phyloP scores from a whole-genome alignment of 768 basidiomycete genomes.

The Lactarius psammicola region DNA sequence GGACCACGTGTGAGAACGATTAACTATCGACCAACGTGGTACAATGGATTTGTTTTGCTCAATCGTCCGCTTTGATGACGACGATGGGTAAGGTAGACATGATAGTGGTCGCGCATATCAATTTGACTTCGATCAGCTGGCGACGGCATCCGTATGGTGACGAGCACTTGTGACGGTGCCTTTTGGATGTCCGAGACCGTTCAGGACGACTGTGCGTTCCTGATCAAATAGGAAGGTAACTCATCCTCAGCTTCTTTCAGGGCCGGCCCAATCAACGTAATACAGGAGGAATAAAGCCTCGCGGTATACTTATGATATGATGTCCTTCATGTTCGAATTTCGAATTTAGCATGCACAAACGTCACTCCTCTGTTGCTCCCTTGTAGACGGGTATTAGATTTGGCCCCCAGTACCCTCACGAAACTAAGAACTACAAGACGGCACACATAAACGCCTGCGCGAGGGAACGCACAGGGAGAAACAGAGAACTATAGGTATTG shows the following conservation, averaged over 20 bases:
- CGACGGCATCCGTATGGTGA: background rate
- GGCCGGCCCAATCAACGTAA: background rate
- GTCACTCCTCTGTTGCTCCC: slow-evolving; percentile 26
- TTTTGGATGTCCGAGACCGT: background rate
- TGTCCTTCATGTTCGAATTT: background rate
- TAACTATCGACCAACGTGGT: too few relatives aligned
- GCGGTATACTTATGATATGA: background rate
- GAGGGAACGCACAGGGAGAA: slow-evolving; percentile 15
- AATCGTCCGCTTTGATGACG: too few relatives aligned
- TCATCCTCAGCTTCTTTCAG: background rate
- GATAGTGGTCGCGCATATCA: background rate
- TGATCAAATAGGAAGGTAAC: background rate
- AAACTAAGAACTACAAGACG: slow-evolving; percentile 40
- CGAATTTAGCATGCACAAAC: background rate
- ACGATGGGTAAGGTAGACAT: background rate
- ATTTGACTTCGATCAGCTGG: background rate
- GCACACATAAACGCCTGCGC: slow-evolving; percentile 25
- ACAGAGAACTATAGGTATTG: slow-evolving; percentile 31
- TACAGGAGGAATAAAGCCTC: background rate
- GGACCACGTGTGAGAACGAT: too few relatives aligned
- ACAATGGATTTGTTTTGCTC: too few relatives aligned
- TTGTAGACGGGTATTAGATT: slow-evolving; percentile 38
- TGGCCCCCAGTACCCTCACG: slow-evolving; percentile 35
- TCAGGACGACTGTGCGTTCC: background rate
- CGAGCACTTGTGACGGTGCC: background rate